These are phyloP conservation scores for Fomitopsis pulvina DNA, from an alignment of 768 basidiomycete species.

Conservation along the genomic window DNA sequence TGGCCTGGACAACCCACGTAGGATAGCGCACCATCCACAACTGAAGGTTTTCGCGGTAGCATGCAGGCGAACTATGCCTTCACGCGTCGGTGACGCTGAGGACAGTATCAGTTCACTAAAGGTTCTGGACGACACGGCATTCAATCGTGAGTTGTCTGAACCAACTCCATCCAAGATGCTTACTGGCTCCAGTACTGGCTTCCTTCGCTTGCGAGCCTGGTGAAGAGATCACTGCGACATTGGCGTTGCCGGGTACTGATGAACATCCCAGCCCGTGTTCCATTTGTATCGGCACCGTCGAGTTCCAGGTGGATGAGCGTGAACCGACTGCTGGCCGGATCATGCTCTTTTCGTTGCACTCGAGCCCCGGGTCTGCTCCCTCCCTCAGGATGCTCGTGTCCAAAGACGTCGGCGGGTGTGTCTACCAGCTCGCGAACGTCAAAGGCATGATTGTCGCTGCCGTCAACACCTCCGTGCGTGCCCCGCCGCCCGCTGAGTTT, in stretches of 20 bases:
- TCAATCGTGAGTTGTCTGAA: constrained; percentile 32
- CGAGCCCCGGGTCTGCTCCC: neutral
- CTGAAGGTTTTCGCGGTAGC: constrained; percentile 61
- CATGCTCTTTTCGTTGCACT: constrained; percentile 42
- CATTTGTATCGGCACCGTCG: constrained; percentile 36
- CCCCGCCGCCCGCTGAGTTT: neutral
- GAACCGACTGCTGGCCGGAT: constrained; percentile 49
- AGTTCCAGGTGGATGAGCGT: constrained; percentile 20
- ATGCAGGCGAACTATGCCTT: constrained; percentile 47
- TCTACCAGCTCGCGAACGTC: constrained; percentile 53
- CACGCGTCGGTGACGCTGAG: constrained; percentile 45
- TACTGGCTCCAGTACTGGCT: constrained; percentile 31
- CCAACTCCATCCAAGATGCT: neutral
- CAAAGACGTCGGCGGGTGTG: constrained; percentile 51
- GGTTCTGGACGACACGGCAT: constrained; percentile 57
- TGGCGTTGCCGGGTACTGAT: constrained; percentile 18
- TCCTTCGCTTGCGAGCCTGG: constrained; percentile 40
- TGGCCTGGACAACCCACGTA: constrained; percentile 64
- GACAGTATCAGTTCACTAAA: constrained; percentile 50
- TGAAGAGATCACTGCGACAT: constrained; percentile 60
- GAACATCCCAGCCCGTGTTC: neutral
- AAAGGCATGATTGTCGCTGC: constrained; percentile 54
- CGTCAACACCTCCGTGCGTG: constrained; percentile 68
- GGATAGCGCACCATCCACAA: constrained; percentile 52
- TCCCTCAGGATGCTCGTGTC: constrained; percentile 31